A percentile compares a stretch with the other conserved stretches of the same genome.
phyloP scores from a whole-genome alignment of 371 early-diverging fungal genomes.

The Mortierella sp. region DNA sequence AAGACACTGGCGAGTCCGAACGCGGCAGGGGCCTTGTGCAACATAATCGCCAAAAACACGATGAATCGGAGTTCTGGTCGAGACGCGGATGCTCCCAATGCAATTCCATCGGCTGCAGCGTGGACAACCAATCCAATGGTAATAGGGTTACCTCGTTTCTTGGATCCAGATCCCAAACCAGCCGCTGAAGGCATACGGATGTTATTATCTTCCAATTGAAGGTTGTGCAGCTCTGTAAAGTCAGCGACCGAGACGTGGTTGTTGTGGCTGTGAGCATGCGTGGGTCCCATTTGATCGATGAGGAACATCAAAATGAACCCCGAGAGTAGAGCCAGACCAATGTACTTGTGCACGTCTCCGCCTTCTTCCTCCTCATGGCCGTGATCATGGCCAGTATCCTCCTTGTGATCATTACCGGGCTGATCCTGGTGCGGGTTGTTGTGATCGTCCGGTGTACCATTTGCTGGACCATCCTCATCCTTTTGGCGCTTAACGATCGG shows the following conservation, averaged over 20 bases:
- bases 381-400: conserved; percentile 7
- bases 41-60: conserved; percentile 94
- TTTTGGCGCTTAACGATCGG: conserved; percentile 33
- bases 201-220: conserved; percentile 40
- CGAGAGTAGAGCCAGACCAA: conserved; percentile 82
- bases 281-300: conserved; percentile 78
- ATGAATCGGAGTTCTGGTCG: conserved; percentile 81
- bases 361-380: conserved; percentile 39
- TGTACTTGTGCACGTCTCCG: conserved; percentile 66
- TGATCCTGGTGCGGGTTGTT: conserved; percentile 8
- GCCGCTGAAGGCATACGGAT: conserved; percentile 54
- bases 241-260: conserved; percentile 54
- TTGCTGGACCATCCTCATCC: conserved; percentile 4
- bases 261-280: conserved; percentile 60
- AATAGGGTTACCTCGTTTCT: conserved; percentile 58
- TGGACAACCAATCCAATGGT: conserved; percentile 93
- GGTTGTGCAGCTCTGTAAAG: conserved; percentile 47
- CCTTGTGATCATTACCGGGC: conserved; percentile 15
- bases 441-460: conserved; percentile 3
- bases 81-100: conserved; percentile 84
- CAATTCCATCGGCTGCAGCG: conserved; percentile 95
- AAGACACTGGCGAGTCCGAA: conserved; percentile 91
- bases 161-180: conserved; percentile 31
- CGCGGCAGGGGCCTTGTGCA: conserved; percentile 96
- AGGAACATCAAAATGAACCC: conserved; percentile 94